phyloP scores from a whole-genome alignment of 148 eudicot genomes.

The Rhododendron vialii region DNA sequence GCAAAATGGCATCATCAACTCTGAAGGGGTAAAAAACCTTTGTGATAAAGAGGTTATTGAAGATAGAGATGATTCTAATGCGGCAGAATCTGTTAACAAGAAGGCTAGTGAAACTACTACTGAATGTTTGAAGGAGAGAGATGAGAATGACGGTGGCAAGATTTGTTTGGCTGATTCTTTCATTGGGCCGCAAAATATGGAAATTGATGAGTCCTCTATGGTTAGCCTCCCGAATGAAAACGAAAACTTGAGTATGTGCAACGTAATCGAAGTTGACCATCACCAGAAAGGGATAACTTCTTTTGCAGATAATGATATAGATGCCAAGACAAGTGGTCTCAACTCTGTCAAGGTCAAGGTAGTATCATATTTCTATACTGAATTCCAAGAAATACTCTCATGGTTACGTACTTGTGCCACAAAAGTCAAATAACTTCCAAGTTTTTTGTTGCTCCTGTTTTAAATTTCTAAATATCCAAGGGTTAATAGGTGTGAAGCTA shows the following conservation, averaged over 20 bases:
- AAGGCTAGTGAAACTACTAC: conserved; percentile 14
- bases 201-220: conserved; percentile 21
- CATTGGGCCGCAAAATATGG: conserved; percentile 11
- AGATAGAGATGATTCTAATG: conserved; percentile 26
- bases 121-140: conserved; percentile 12
- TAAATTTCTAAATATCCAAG: neutral
- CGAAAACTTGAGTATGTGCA: neutral
- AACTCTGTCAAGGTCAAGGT: conserved; percentile 5
- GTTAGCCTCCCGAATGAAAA: conserved; percentile 16
- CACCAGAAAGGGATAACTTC: conserved; percentile 19
- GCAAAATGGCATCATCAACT: neutral
- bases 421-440: neutral
- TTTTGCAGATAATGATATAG: conserved; percentile 8
- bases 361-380: neutral
- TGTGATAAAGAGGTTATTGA: conserved; percentile 20
- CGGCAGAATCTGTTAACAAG: conserved; percentile 9
- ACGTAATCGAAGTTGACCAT: conserved; percentile 14
- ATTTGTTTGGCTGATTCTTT: conserved; percentile 19
- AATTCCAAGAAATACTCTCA: neutral
- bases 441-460: neutral
- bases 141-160: conserved; percentile 9
- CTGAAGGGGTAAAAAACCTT: neutral
- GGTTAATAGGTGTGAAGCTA: neutral
- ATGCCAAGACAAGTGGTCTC: conserved; percentile 14
- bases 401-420: neutral